These are phyloP conservation scores for Aegle marmelos DNA, from an alignment of 345 rosid species.

Conservation along the genomic window DNA sequence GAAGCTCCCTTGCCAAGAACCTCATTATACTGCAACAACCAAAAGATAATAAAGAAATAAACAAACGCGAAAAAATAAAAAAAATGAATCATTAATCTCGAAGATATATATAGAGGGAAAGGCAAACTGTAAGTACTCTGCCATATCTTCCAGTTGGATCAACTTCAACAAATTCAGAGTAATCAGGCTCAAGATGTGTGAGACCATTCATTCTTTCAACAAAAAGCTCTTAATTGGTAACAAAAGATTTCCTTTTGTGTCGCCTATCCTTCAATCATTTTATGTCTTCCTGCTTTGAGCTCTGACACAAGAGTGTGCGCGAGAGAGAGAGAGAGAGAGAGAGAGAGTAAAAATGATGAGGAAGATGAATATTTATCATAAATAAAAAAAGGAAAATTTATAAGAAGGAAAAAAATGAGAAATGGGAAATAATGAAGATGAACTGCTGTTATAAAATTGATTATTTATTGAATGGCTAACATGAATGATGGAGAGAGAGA, in stretches of 20 bases:
- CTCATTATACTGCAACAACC: slow-evolving; percentile 68
- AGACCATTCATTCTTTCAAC: slow-evolving; percentile 61
- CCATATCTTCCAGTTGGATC: slow-evolving; percentile 99
- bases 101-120: slow-evolving; percentile 10
- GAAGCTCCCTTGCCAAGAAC: slow-evolving; percentile 98
- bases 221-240: neutral
- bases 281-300: neutral
- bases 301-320: neutral
- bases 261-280: neutral
- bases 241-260: neutral
- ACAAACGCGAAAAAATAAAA: slow-evolving; percentile 9
- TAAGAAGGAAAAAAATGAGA: neutral
- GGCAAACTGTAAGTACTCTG: slow-evolving; percentile 44
- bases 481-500: neutral
- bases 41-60: slow-evolving; percentile 9
- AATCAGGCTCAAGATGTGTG: slow-evolving; percentile 41
- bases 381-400: neutral
- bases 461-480: neutral
- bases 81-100: slow-evolving; percentile 10
- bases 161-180: slow-evolving; percentile 83
- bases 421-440: neutral
- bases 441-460: neutral
- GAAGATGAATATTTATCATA: slow-evolving; percentile 9
- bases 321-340: neutral
- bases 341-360: neutral